A percentile compares a stretch with the other conserved stretches of the same genome.
Evolutionary conservation across 225 moss, liverwort and hornwort species (phyloP).

Genomic region (Rhytidiadelphus loreus): DNA sequence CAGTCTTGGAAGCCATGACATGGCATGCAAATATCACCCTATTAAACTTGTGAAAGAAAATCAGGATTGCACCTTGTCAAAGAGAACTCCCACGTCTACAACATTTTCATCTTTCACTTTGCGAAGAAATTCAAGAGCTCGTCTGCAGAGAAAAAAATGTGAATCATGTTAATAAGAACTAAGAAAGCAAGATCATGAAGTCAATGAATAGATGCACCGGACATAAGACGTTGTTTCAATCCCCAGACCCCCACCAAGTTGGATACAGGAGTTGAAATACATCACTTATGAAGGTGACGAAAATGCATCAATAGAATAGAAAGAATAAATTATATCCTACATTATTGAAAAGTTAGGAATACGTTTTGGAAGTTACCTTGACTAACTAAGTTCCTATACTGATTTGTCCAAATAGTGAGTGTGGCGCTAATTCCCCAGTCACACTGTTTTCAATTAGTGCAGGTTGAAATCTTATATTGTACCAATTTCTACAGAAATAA

Average conservation of each 20-base stretch:
- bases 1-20: not conserved
- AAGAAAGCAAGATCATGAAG: not conserved
- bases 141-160: constrained; percentile 14
- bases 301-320: not conserved
- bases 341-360: not conserved
- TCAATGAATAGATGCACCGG: not conserved
- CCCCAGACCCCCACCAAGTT: not conserved
- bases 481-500: not conserved
- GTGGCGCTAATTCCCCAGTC: not conserved
- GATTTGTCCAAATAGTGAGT: not conserved
- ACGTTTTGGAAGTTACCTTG: not conserved
- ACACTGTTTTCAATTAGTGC: not conserved
- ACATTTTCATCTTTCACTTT: constrained; percentile 44
- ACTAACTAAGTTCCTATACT: not conserved
- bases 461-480: not conserved
- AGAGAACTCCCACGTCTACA: constrained; percentile 46
- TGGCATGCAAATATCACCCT: not conserved
- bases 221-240: not conserved
- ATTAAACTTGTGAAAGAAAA: not conserved
- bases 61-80: constrained; percentile 48
- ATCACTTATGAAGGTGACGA: not conserved
- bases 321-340: not conserved
- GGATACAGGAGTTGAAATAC: not conserved
- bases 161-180: not conserved
- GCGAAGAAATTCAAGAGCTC: constrained; percentile 54